phyloP scores from a whole-genome alignment of 257 asterid genomes.

The Mitragyna speciosa region DNA sequence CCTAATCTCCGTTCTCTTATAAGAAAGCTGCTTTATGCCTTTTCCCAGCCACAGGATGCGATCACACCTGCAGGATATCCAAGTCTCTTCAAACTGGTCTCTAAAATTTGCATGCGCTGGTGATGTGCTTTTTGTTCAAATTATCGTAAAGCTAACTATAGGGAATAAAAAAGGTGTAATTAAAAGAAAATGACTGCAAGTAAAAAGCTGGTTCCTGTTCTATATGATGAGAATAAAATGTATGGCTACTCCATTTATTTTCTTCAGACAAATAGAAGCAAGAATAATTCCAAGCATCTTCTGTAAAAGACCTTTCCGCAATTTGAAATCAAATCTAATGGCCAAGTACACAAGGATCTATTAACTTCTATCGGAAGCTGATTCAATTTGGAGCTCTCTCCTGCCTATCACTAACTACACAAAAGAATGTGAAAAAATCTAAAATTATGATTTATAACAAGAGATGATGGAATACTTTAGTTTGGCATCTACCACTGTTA shows the following conservation, averaged over 20 bases:
- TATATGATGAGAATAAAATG: not conserved
- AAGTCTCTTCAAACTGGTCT: not conserved
- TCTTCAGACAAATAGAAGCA: not conserved
- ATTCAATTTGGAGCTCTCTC: not conserved
- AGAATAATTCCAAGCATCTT: no score
- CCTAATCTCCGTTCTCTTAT: conserved; percentile 59
- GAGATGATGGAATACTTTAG: not conserved
- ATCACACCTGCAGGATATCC: conserved; percentile 68
- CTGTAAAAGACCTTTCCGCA: not conserved
- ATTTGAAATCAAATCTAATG: not conserved
- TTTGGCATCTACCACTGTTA: not conserved
- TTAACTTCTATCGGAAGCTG: not conserved
- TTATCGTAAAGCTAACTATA: not conserved
- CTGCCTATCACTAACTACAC: not conserved
- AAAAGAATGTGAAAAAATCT: not conserved
- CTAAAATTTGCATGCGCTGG: not conserved
- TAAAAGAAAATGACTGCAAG: not conserved
- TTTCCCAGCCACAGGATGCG: conserved; percentile 88
- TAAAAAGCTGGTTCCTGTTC: not conserved
- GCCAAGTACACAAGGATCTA: not conserved
- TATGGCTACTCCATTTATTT: not conserved
- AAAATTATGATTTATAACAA: not conserved
- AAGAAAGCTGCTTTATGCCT: conserved; percentile 74
- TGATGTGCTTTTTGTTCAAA: not conserved
- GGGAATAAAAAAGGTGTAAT: not conserved